Evolutionary conservation across 257 asterid genomes (phyloP).

Genomic region (Capsicum baccatum): DNA sequence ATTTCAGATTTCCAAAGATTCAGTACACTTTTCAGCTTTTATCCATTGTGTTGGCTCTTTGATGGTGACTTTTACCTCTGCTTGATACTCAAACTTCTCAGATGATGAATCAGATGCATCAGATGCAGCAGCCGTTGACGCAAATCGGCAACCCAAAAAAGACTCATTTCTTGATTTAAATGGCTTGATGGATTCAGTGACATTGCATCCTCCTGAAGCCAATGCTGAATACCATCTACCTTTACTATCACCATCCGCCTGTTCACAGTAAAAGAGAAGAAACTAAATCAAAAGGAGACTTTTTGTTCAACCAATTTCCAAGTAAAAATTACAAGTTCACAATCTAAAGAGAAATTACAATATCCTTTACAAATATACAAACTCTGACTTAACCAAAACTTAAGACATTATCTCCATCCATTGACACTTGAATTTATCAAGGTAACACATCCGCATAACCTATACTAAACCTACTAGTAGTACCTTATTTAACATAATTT

Average conservation of each 20-base stretch:
- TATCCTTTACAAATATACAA: not conserved
- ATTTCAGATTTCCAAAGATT: slow-evolving; percentile 8
- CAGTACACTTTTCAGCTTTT: not conserved
- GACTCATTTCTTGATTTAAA: slow-evolving; percentile 40
- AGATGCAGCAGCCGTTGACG: slow-evolving; percentile 80
- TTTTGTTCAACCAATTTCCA: not conserved
- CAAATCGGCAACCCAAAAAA: slow-evolving; percentile 52
- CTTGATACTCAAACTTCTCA: slow-evolving; percentile 92
- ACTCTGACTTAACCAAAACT: not conserved
- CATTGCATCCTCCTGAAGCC: slow-evolving; percentile 38
- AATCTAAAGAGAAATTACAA: not conserved
- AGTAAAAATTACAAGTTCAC: not conserved
- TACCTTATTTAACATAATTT: not conserved
- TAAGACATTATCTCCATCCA: not conserved
- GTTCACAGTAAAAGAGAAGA: slow-evolving; percentile 21
- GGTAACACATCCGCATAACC: not conserved
- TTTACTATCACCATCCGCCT: slow-evolving; percentile 55
- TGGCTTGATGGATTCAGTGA: slow-evolving; percentile 33
- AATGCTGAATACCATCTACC: slow-evolving; percentile 63
- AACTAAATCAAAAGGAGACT: not conserved
- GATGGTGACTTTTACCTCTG: slow-evolving; percentile 64
- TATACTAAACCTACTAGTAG: not conserved
- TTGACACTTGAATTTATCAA: not conserved
- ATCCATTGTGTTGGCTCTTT: not conserved
- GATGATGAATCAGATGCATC: slow-evolving; percentile 55